phyloP scores from a whole-genome alignment of 2,329 filamentous ascomycete genomes.

The Neophaeococcomyces aloes region DNA sequence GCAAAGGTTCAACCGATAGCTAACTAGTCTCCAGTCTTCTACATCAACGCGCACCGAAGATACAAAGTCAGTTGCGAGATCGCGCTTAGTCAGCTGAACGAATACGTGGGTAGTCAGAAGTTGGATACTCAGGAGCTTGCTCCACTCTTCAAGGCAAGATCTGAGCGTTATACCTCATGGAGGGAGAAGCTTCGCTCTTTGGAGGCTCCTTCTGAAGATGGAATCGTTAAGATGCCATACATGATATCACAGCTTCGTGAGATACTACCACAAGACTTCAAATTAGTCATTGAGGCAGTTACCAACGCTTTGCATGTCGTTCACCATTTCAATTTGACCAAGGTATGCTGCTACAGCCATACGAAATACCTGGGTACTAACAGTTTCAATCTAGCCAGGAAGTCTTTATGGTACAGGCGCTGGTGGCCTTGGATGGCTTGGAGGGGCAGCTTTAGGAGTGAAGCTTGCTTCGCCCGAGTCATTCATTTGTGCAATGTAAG shows the following conservation, averaged over 20 bases:
- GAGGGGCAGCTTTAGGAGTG: conserved; percentile 61
- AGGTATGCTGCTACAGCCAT: conserved; percentile 19
- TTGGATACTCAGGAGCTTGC: conserved; percentile 18
- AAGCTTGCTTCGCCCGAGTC: conserved; percentile 53
- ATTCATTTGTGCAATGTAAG: background rate
- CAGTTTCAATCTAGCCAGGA: conserved; percentile 39
- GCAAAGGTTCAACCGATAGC: background rate
- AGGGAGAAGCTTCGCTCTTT: conserved; percentile 49
- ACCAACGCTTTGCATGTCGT: conserved; percentile 57
- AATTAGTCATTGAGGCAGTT: conserved; percentile 66
- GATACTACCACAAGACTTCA: conserved; percentile 50
- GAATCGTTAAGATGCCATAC: no score
- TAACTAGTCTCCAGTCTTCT: conserved; percentile 46
- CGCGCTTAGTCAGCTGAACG: conserved; percentile 57
- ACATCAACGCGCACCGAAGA: conserved; percentile 52
- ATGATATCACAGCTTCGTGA: conserved; percentile 15
- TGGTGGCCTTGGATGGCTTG: conserved; percentile 68
- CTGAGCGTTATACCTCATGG: conserved; percentile 47
- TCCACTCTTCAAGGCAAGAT: conserved; percentile 23
- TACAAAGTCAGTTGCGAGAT: conserved; percentile 55
- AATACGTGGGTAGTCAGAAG: conserved; percentile 38
- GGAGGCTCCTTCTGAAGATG: conserved; percentile 31
- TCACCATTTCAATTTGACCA: conserved; percentile 57
- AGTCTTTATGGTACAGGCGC: conserved; percentile 71
- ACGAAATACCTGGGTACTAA: no score